Evolutionary conservation across 1,284 basidiomycete genomes (phyloP), one percentile per base, ranked within the genome.

Genomic region (Ceratorhiza oryzae-sativae): DNA sequence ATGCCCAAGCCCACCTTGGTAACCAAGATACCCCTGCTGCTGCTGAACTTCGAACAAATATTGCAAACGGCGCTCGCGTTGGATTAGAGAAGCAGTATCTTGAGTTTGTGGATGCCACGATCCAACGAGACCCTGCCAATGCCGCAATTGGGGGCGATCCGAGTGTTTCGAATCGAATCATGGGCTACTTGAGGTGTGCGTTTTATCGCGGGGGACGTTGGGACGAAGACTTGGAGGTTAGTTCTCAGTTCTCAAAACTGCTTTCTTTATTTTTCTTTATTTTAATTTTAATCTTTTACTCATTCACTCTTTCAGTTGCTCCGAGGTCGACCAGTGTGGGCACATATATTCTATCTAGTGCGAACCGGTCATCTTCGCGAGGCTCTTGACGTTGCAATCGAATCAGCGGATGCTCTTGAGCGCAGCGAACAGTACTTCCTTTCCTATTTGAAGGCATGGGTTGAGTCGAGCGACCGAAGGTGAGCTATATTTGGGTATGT

Each of bases 61-160:
- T 95, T 71, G 87, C 91, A 18, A 83, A 82, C 56, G 93, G 93
- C 32, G 87, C 91, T 0, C 82, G 89, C 27, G 86, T 88, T 71
- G 92, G 91, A 15, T 83, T 95, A 9, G 92, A 95, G 77, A 88
- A 90, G 75, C 92, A 94, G 77, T 97, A 94, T 78, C 93, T 91
- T 86, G 87, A 90, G 68, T 86, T 95, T 67, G 80, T 99, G 71
- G 94, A 97, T 76, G 86, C 90, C 53, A 92, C 91, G 0, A 86
- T 98, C n/a, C 90, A 92, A 71, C 86, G 91, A 9, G 84, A 93
- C 27, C 93, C 95, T 0, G 86, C 88, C 71, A 92, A 97, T 77
- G 97, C 97, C 1, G 86, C 88, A 58, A 85, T 98, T 2, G 97
- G 97, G 32, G 97, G 97, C 36, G 90, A 95, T 71, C 97, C 97